Evolutionary conservation across 2,329 filamentous ascomycete genomes (phyloP).

Genomic region (Penicillium sp.): DNA sequence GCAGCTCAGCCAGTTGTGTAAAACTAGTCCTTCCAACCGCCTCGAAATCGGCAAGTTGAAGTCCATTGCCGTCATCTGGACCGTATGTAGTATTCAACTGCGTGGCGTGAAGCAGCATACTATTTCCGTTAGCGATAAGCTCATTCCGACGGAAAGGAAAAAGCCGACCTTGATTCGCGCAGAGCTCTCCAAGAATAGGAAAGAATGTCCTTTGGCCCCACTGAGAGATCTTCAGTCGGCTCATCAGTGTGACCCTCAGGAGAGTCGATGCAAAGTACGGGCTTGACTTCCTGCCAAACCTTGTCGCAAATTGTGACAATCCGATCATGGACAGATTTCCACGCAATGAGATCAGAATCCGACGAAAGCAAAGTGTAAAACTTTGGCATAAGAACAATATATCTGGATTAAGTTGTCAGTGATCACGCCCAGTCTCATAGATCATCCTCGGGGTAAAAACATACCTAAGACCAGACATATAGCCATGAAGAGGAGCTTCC

Average conservation of each 20-base stretch:
- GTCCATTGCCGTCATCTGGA: constrained; percentile 44
- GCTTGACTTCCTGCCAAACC: constrained; percentile 75
- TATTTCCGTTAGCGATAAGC: constrained; percentile 38
- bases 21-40: constrained; percentile 73
- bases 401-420: constrained; percentile 31
- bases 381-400: constrained; percentile 48
- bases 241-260: constrained; percentile 74
- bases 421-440: not conserved
- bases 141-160: constrained; percentile 1
- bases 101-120: constrained; percentile 67
- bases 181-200: constrained; percentile 94
- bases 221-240: constrained; percentile 66
- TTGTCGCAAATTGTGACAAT: constrained; percentile 61
- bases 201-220: constrained; percentile 78
- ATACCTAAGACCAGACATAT: constrained; percentile 65
- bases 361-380: constrained; percentile 37
- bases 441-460: constrained; percentile 8
- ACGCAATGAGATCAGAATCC: constrained; percentile 19
- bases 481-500: constrained; percentile 66
- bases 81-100: constrained; percentile 54
- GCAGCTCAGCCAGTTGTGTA: constrained; percentile 73
- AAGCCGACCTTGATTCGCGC: constrained; percentile 79
- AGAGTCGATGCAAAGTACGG: constrained; percentile 86
- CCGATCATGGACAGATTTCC: constrained; percentile 41
- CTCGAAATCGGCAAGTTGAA: constrained; percentile 59